Conservation (phyloP, 208 protist species). For the Trypanosoma theileri region DNA sequence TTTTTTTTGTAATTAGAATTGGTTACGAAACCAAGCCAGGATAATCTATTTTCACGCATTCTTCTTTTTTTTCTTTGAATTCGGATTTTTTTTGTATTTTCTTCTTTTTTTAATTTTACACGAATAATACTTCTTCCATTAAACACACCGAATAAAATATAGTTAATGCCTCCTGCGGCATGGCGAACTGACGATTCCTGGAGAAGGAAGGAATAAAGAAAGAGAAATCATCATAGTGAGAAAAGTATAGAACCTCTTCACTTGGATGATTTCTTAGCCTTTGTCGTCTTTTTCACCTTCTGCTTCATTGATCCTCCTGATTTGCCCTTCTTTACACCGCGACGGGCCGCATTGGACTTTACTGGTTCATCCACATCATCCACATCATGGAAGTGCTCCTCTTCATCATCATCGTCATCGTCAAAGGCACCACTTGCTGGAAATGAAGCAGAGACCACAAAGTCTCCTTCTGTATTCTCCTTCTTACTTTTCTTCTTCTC, state of each 20-base stretch:
- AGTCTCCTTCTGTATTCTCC: neutral
- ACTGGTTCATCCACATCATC: slow-evolving; percentile 33
- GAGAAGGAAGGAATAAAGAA: no score
- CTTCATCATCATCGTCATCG: slow-evolving; percentile 60
- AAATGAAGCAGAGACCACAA: slow-evolving; percentile 8
- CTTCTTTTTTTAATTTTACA: no score
- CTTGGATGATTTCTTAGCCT: slow-evolving; percentile 32
- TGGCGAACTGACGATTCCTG: no score
- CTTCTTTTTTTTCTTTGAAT: no score
- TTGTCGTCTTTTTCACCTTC: slow-evolving; percentile 11
- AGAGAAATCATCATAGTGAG: slow-evolving; percentile 9
- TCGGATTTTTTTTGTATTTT: no score
- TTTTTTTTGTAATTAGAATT: no score
- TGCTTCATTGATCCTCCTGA: neutral
- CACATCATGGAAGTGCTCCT: slow-evolving; percentile 73
- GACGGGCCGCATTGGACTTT: neutral
- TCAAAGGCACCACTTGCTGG: slow-evolving; percentile 22
- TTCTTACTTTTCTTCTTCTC: slow-evolving; percentile 22
- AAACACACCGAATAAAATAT: neutral
- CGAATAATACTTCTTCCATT: neutral
- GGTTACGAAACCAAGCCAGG: no score
- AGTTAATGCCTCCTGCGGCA: no score
- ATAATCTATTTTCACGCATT: no score
- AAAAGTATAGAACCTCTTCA: slow-evolving; percentile 3
- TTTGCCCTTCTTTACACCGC: slow-evolving; percentile 12